Conservation (phyloP, 768 basidiomycete genomes). For the Chalciporus pseudorubinellus region DNA sequence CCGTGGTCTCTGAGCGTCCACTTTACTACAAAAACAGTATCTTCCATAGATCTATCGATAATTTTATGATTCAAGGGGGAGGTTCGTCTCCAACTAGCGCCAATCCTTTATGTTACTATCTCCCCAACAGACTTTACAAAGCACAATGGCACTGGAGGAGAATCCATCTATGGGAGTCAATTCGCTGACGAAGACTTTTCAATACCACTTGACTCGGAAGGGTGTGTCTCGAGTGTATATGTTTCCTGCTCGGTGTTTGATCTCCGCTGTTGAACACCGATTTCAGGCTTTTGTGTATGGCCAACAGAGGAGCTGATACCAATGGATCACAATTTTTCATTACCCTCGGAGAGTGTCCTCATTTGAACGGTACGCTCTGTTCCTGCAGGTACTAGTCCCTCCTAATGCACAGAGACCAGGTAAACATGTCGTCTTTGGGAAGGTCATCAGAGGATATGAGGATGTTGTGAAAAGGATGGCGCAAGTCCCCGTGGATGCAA, state of each 20-base stretch:
- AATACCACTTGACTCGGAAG: conserved; percentile 61
- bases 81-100: conserved; percentile 39
- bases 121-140: conserved; percentile 66
- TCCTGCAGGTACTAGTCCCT: neutral
- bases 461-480: conserved; percentile 58
- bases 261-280: neutral
- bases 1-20: conserved; percentile 57
- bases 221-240: conserved; percentile 35
- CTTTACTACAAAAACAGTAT: conserved; percentile 81
- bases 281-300: conserved; percentile 80
- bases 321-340: conserved; percentile 89
- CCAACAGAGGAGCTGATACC: conserved; percentile 80
- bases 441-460: conserved; percentile 57
- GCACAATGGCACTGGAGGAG: conserved; percentile 76
- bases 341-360: conserved; percentile 71
- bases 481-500: conserved; percentile 66
- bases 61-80: conserved; percentile 82
- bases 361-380: conserved; percentile 58
- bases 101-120: neutral
- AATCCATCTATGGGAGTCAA: conserved; percentile 73
- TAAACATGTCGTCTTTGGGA: conserved; percentile 58
- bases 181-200: conserved; percentile 79
- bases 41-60: conserved; percentile 74
- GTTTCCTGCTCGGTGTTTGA: neutral
- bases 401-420: conserved; percentile 33